phyloP scores from a whole-genome alignment of 805 yeast genomes.

The Zygotorulaspora sp. region DNA sequence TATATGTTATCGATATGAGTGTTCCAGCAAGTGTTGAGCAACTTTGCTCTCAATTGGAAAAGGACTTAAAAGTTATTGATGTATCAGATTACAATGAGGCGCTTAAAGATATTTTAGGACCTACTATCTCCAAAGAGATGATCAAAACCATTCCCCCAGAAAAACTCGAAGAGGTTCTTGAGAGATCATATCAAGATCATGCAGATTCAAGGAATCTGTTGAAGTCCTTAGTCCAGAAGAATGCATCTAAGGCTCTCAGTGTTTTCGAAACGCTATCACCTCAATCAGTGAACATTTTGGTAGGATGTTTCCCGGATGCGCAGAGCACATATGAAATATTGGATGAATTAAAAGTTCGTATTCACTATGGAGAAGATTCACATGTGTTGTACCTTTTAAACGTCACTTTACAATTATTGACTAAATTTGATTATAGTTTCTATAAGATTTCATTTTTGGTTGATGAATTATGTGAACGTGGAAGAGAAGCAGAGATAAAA shows the following conservation, averaged over 20 bases:
- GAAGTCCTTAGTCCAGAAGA: constrained; percentile 11
- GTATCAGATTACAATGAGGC: constrained; percentile 19
- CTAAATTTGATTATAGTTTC: constrained; percentile 26
- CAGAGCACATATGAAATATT: constrained; percentile 18
- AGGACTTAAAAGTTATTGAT: constrained; percentile 13
- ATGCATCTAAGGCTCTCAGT: constrained; percentile 18
- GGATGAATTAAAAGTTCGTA: constrained; percentile 17
- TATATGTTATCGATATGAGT: constrained; percentile 2
- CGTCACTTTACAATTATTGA: constrained; percentile 28
- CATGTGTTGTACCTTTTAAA: constrained; percentile 20
- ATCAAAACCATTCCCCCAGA: constrained; percentile 6
- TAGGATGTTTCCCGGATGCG: constrained; percentile 21
- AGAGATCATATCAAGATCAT: constrained; percentile 30
- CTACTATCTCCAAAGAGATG: constrained; percentile 2
- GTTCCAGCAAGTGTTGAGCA: constrained; percentile 9
- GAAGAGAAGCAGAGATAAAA: constrained; percentile 18
- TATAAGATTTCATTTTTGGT: constrained; percentile 25
- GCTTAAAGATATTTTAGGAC: constrained; percentile 17
- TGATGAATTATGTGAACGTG: constrained; percentile 24
- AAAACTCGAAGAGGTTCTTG: constrained; percentile 20
- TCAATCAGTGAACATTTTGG: constrained; percentile 20
- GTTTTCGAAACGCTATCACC: constrained; percentile 22
- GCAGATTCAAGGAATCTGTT: constrained; percentile 21
- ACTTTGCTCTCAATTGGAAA: constrained; percentile 18
- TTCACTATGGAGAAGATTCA: constrained; percentile 21